phyloP scores from a whole-genome alignment of 208 protist species.

The Leishmania guyanensis region DNA sequence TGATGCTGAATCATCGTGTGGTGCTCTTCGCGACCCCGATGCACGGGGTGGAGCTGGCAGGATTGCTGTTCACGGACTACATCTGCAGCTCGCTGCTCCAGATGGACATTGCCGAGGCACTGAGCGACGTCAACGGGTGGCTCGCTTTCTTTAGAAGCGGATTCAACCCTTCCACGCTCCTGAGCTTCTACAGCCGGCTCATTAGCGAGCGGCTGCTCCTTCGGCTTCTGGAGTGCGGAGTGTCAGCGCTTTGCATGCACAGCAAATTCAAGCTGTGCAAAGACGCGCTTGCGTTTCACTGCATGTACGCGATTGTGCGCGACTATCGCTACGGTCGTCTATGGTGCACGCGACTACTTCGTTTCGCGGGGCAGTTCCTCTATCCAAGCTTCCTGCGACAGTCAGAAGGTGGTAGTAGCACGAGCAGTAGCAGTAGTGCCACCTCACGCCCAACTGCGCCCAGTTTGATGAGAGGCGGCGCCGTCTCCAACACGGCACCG shows the following conservation, averaged over 20 bases:
- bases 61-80: slow-evolving; percentile 64
- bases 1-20: slow-evolving; percentile 23
- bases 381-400: slow-evolving; percentile 38
- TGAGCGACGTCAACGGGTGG: slow-evolving; percentile 36
- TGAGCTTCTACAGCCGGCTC: slow-evolving; percentile 32
- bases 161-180: slow-evolving; percentile 24
- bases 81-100: slow-evolving; percentile 45
- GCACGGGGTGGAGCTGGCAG: slow-evolving; percentile 35
- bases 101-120: slow-evolving; percentile 47
- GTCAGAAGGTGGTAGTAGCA: slow-evolving; percentile 4
- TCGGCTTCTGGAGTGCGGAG: slow-evolving; percentile 56
- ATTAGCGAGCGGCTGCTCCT: slow-evolving; percentile 46
- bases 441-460: background rate
- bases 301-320: slow-evolving; percentile 52
- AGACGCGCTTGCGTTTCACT: slow-evolving; percentile 59
- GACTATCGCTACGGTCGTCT: slow-evolving; percentile 62
- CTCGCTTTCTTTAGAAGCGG: slow-evolving; percentile 29
- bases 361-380: slow-evolving; percentile 25
- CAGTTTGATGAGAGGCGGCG: background rate
- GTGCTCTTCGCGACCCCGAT: slow-evolving; percentile 30
- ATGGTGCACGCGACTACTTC: slow-evolving; percentile 51
- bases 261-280: slow-evolving; percentile 36
- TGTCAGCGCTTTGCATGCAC: slow-evolving; percentile 38
- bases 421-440: background rate
- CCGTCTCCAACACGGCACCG: background rate